A percentile compares a stretch with the other conserved stretches of the same genome.
phyloP scores from a whole-genome alignment of 208 protist species.

The Wallacemonas sp. region DNA sequence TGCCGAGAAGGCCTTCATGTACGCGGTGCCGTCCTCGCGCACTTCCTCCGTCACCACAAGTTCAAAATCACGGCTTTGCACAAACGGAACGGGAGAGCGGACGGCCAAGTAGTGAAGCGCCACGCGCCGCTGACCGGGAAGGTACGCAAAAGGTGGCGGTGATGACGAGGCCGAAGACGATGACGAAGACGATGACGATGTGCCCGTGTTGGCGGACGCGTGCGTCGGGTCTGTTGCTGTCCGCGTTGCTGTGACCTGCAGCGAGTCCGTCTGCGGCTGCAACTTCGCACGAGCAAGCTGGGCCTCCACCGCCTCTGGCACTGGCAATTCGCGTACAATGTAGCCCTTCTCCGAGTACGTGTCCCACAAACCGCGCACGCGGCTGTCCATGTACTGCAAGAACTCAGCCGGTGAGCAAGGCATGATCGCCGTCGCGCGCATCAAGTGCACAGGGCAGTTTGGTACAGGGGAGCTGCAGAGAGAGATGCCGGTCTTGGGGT shows the following conservation, averaged over 20 bases:
- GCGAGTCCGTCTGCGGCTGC: slow-evolving; percentile 1
- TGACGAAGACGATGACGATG: no score
- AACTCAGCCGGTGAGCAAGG: slow-evolving; percentile 54
- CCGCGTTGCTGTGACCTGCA: neutral
- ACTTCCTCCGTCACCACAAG: slow-evolving; percentile 71
- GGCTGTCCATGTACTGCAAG: slow-evolving; percentile 59
- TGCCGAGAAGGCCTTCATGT: slow-evolving; percentile 74
- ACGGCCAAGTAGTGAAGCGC: slow-evolving; percentile 75
- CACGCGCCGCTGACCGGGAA: slow-evolving; percentile 62
- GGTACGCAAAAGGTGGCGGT: slow-evolving; percentile 23
- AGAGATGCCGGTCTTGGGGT: slow-evolving; percentile 38
- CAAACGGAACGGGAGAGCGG: slow-evolving; percentile 54
- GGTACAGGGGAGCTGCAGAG: slow-evolving; percentile 66
- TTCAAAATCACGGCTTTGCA: slow-evolving; percentile 81
- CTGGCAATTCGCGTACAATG: slow-evolving; percentile 45
- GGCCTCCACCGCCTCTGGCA: slow-evolving; percentile 13
- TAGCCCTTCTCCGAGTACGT: slow-evolving; percentile 44
- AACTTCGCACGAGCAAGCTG: neutral
- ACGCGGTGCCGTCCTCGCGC: slow-evolving; percentile 48
- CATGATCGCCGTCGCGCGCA: slow-evolving; percentile 66
- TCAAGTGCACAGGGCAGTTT: slow-evolving; percentile 68
- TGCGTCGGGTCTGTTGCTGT: no score
- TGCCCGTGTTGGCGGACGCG: no score
- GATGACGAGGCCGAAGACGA: neutral
- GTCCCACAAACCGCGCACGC: slow-evolving; percentile 67